These are phyloP conservation scores for Pseudonitzschia multistriata DNA, from an alignment of 108 stramenopile genomes.

Conservation along the genomic window DNA sequence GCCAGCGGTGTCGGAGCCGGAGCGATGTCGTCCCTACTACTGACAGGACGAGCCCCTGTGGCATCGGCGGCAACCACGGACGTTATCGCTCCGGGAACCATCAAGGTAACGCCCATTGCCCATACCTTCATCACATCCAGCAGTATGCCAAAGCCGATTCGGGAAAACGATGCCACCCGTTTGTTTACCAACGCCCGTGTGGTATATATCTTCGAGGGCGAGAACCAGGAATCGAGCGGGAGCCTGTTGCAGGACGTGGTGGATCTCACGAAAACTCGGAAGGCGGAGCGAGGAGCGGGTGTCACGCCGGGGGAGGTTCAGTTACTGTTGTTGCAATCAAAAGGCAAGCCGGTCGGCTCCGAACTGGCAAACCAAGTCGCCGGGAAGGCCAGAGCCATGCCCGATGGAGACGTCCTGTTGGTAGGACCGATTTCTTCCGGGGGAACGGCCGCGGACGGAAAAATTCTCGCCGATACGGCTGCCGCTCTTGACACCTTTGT, in stretches of 20 bases:
- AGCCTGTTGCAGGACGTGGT: slow-evolving; percentile 10
- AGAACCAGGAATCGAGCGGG: not conserved
- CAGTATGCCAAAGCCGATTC: slow-evolving; percentile 19
- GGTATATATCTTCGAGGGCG: slow-evolving; percentile 24
- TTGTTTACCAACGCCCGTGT: slow-evolving; percentile 32
- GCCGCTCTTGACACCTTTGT: slow-evolving; percentile 16
- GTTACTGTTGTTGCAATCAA: not conserved
- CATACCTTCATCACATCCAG: slow-evolving; percentile 28
- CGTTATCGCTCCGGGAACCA: not conserved
- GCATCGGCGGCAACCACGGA: not conserved
- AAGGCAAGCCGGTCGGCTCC: not conserved
- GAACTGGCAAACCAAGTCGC: slow-evolving; percentile 8
- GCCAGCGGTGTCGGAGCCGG: not conserved
- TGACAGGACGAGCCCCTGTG: not conserved
- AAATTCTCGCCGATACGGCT: slow-evolving; percentile 18
- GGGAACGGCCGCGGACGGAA: slow-evolving; percentile 20
- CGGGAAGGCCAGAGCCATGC: slow-evolving; percentile 3
- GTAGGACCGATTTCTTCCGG: slow-evolving; percentile 27
- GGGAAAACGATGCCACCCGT: slow-evolving; percentile 35
- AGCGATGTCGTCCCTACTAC: not conserved
- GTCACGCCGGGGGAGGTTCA: slow-evolving; percentile 25
- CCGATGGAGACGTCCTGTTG: slow-evolving; percentile 22
- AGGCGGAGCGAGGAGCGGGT: slow-evolving; percentile 25
- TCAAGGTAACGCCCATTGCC: slow-evolving; percentile 30
- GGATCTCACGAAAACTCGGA: slow-evolving; percentile 25